A percentile compares a stretch with the other conserved stretches of the same genome.
These are phyloP conservation scores for Hippophae gyantsensis DNA, from an alignment of 306 rosid genomes.

Conservation along the genomic window DNA sequence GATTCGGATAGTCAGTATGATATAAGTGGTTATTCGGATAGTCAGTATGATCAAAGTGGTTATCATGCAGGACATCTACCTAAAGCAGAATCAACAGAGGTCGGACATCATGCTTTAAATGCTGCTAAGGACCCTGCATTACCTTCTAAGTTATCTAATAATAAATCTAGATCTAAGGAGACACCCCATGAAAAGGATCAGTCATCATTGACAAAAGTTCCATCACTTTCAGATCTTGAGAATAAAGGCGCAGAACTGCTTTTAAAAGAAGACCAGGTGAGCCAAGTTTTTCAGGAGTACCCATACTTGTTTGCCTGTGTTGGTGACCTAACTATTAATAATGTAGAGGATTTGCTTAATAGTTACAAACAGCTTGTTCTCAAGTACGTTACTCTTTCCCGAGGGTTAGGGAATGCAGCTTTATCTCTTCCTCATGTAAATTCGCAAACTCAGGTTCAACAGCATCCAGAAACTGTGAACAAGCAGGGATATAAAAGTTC, in stretches of 20 bases:
- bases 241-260: conserved; percentile 70
- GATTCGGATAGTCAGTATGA: conserved; percentile 36
- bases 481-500: conserved; percentile 31
- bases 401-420: conserved; percentile 52
- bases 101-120: conserved; percentile 31
- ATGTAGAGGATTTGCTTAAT: conserved; percentile 76
- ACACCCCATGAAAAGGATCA: conserved; percentile 31
- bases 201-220: conserved; percentile 38
- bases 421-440: conserved; percentile 27
- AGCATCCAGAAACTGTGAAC: conserved; percentile 29
- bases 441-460: conserved; percentile 30
- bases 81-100: conserved; percentile 25
- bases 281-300: conserved; percentile 57
- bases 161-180: conserved; percentile 34
- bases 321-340: conserved; percentile 62
- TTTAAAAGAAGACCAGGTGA: conserved; percentile 53
- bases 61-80: conserved; percentile 31
- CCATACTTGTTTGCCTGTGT: conserved; percentile 70
- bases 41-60: conserved; percentile 37
- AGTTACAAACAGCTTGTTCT: conserved; percentile 78
- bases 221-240: conserved; percentile 87
- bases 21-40: conserved; percentile 38
- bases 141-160: conserved; percentile 32
- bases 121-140: conserved; percentile 27
- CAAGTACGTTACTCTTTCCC: conserved; percentile 75